phyloP scores from a whole-genome alignment of 2,329 filamentous ascomycete species.

The Cordyceps tenuipes region DNA sequence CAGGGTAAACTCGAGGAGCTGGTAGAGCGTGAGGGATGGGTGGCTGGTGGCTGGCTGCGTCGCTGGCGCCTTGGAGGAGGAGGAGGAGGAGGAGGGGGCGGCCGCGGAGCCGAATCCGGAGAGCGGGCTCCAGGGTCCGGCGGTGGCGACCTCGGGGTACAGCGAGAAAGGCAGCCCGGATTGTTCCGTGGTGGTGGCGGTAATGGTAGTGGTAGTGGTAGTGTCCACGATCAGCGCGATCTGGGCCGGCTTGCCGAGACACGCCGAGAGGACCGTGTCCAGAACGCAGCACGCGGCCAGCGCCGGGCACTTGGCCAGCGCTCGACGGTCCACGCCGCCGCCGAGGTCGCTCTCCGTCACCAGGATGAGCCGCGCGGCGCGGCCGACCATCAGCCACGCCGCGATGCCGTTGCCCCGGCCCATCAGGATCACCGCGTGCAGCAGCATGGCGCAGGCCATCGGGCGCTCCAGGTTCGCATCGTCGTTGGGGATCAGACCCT shows the following conservation, averaged over 20 bases:
- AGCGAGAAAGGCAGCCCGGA: constrained; percentile 49
- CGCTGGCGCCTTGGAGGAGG: background rate
- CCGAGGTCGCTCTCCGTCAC: constrained; percentile 17
- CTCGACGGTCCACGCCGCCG: background rate
- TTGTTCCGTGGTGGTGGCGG: constrained; percentile 33
- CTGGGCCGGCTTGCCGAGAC: constrained; percentile 41
- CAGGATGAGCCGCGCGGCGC: constrained; percentile 43
- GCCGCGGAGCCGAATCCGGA: constrained; percentile 24
- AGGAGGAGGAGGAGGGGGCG: too few relatives aligned
- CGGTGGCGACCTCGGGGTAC: constrained; percentile 54
- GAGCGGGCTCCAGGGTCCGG: constrained; percentile 60
- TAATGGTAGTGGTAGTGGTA: too few relatives aligned
- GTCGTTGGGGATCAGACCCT: constrained; percentile 39
- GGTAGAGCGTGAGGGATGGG: constrained; percentile 1
- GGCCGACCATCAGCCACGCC: constrained; percentile 58
- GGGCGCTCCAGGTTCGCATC: constrained; percentile 39
- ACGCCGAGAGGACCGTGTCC: constrained; percentile 48
- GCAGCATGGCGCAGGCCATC: constrained; percentile 32
- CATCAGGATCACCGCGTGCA: constrained; percentile 56
- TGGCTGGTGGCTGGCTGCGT: background rate
- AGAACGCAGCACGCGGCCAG: constrained; percentile 52
- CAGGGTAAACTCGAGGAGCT: constrained; percentile 5
- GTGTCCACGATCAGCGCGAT: constrained; percentile 33
- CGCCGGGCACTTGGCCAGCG: constrained; percentile 18
- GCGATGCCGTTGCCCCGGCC: constrained; percentile 45